Percentiles rank a stretch among this genome's conserved stretches.
These are phyloP conservation scores for Penicillium polonicum DNA, from an alignment of 2,329 filamentous ascomycete species.

Conservation along the genomic window DNA sequence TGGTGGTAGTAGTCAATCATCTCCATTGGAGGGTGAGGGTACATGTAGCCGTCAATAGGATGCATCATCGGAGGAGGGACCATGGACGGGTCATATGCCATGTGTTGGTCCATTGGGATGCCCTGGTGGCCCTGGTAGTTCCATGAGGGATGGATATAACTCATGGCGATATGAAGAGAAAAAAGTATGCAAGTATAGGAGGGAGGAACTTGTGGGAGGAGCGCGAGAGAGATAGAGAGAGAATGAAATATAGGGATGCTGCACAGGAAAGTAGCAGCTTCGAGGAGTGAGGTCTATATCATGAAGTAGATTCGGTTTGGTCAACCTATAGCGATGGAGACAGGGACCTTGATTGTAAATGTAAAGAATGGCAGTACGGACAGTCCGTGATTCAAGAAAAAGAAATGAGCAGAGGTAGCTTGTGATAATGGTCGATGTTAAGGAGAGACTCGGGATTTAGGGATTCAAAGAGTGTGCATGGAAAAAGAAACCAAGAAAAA, in stretches of 20 bases:
- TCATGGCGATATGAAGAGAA: slow-evolving; percentile 30
- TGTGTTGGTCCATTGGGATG: slow-evolving; percentile 39
- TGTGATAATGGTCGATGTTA: slow-evolving; percentile 17
- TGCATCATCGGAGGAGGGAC: slow-evolving; percentile 40
- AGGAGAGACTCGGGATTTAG: slow-evolving; percentile 26
- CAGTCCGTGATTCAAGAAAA: slow-evolving; percentile 17
- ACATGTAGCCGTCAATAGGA: slow-evolving; percentile 40
- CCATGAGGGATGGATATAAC: slow-evolving; percentile 41
- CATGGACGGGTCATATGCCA: slow-evolving; percentile 39
- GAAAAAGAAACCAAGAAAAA: slow-evolving; percentile 20
- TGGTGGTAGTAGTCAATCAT: slow-evolving; percentile 45
- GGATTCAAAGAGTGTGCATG: slow-evolving; percentile 20
- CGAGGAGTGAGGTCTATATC: slow-evolving; percentile 19
- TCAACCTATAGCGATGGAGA: neutral
- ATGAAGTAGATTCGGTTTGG: slow-evolving; percentile 11
- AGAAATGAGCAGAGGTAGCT: slow-evolving; percentile 23
- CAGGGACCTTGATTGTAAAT: slow-evolving; percentile 4
- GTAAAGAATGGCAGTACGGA: slow-evolving; percentile 13
- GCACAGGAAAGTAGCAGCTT: slow-evolving; percentile 22
- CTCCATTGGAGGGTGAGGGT: slow-evolving; percentile 41
- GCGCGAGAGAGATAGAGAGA: neutral
- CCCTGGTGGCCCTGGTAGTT: slow-evolving; percentile 35
- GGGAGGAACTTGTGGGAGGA: neutral
- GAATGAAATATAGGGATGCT: slow-evolving; percentile 8
- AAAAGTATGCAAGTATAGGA: slow-evolving; percentile 9